Base-by-base conservation (phyloP, 495 filamentous ascomycete species). In the Penicillium waksmanii region DNA sequence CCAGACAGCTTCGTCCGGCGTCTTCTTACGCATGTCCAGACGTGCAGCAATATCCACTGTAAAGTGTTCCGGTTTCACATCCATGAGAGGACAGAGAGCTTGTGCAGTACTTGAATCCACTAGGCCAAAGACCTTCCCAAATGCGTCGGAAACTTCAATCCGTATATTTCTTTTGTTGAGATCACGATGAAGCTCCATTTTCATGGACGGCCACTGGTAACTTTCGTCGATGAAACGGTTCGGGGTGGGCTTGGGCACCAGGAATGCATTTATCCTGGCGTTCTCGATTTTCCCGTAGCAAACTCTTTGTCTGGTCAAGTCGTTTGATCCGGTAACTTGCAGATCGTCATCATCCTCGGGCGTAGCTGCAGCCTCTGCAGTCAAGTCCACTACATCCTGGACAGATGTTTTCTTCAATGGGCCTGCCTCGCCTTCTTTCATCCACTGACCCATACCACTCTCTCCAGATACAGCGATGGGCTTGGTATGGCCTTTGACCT, bases 201-300 rank as follows among this genome's bases (percentile, higher is more conserved):
- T 92, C 56, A 96, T 88, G 7, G 83, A 75, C 1, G 91, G 89
- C 89, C 91, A 95, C 49, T 82, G 67, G 46, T 23, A 27, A 40
- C 66, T 57, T 13, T 63, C 68, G 50, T 74, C 73, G 9, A 85
- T 79, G 13, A 79, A 72, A 6, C 15, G 50, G 34, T 84, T 78
- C n/a, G 79, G 73, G 15, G 78, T 76, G 3, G 86, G 86, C 59
- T 84, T 87, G 0, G 89, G 93, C 2, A 96, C 83, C 13, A 74
- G 66, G 60, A 86, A 79, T 18, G 89, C 87, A 40, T 88, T 87
- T 56, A 96, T 76, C 51, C 74, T 87, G 4, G 87, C 86, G 18
- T 81, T 79, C 38, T 91, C 85, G 18, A 97, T 67, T 69, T 87
- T 88, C 8, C 95, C 95, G 68, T 91, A 93, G 74, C 95, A 97